These are phyloP conservation scores for Acer negundo DNA, from an alignment of 345 rosid species.

Conservation along the genomic window DNA sequence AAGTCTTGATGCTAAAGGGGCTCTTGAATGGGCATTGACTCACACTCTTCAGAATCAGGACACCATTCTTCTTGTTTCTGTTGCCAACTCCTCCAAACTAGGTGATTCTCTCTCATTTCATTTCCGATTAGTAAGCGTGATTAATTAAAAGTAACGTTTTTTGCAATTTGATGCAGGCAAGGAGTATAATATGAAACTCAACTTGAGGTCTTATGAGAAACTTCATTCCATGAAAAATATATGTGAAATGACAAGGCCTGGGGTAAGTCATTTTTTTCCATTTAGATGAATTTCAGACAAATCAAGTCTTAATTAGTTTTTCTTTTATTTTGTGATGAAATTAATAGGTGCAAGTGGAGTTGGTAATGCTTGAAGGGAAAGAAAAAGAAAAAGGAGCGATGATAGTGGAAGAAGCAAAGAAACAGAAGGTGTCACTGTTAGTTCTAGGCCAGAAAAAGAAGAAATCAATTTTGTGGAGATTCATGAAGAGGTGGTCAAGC, in stretches of 20 bases:
- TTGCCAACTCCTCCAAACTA: slow-evolving; percentile 42
- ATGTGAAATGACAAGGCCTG: slow-evolving; percentile 67
- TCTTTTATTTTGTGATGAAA: not conserved
- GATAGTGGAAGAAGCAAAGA: slow-evolving; percentile 81
- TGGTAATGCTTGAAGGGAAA: slow-evolving; percentile 55
- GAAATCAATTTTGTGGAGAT: slow-evolving; percentile 54
- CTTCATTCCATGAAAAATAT: slow-evolving; percentile 59
- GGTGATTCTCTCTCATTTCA: slow-evolving; percentile 24
- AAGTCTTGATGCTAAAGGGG: slow-evolving; percentile 65
- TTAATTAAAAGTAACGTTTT: not conserved
- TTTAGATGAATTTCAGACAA: not conserved
- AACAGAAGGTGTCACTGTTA: slow-evolving; percentile 56
- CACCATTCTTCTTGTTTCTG: slow-evolving; percentile 58
- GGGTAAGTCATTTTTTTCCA: slow-evolving; percentile 48
- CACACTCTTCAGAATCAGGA: slow-evolving; percentile 64
- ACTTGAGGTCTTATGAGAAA: slow-evolving; percentile 46
- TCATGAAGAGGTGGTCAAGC: slow-evolving; percentile 57
- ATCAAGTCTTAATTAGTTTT: too few species aligned
- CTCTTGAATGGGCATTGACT: slow-evolving; percentile 90
- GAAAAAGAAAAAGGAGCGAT: slow-evolving; percentile 64
- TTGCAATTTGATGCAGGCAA: slow-evolving; percentile 29
- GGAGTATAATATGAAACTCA: slow-evolving; percentile 37
- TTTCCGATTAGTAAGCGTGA: not conserved
- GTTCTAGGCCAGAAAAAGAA: slow-evolving; percentile 74
- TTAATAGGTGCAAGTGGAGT: slow-evolving; percentile 62